A percentile compares a stretch with the other conserved stretches of the same genome.
Conservation (phyloP, 108 stramenopile genomes). For the Schizochytrium sp. region DNA sequence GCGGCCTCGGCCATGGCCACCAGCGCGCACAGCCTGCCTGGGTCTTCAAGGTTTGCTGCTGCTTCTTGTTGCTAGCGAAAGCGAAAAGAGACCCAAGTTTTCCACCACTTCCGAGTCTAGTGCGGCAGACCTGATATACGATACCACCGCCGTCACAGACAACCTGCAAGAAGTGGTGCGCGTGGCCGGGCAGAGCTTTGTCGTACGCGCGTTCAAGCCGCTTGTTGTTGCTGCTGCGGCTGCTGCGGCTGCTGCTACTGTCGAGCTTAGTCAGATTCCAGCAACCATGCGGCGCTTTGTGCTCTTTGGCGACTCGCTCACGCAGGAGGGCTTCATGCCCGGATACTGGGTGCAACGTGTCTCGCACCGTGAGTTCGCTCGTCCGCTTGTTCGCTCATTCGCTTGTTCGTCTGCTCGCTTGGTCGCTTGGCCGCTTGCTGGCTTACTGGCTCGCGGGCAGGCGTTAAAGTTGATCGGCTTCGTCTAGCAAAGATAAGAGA, state of each 20-base stretch:
- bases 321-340: slow-evolving; percentile 5
- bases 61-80: too few relatives aligned
- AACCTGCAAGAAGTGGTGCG: too few relatives aligned
- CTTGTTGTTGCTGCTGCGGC: background rate
- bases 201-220: background rate
- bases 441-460: background rate
- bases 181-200: background rate
- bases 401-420: too few relatives aligned
- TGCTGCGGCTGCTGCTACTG: background rate
- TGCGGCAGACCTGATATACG: too few relatives aligned
- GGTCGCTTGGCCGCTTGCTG: background rate
- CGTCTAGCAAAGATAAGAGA: background rate
- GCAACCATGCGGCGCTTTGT: background rate
- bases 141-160: too few relatives aligned
- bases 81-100: too few relatives aligned
- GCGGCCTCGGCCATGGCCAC: background rate
- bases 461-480: background rate
- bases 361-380: background rate
- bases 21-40: background rate
- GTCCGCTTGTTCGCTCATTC: too few relatives aligned
- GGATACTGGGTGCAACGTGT: background rate
- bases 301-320: slow-evolving; percentile 9
- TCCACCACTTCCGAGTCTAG: too few relatives aligned
- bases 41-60: background rate
- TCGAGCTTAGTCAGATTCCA: background rate